Conservation (phyloP, 129 eudicot genomes). For the Flaveria linearis region DNA sequence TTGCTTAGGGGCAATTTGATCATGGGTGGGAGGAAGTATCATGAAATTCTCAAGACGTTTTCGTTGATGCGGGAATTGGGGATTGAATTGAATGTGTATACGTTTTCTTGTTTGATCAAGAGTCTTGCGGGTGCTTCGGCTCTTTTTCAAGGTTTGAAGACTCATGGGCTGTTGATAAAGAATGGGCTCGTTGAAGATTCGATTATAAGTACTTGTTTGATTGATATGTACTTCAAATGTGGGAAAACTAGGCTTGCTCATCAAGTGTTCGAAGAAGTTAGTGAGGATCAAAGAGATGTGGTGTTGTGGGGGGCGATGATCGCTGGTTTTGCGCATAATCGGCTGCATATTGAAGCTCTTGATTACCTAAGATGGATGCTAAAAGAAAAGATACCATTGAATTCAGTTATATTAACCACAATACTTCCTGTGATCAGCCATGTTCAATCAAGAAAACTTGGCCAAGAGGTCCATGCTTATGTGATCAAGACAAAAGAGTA, state of each 20-base stretch:
- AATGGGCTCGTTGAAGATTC: constrained; percentile 57
- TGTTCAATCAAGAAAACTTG: constrained; percentile 47
- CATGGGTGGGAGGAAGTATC: constrained; percentile 56
- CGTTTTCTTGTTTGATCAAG: constrained; percentile 82
- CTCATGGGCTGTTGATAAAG: constrained; percentile 75
- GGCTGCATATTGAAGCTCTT: constrained; percentile 58
- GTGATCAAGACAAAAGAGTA: constrained; percentile 72
- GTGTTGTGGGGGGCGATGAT: constrained; percentile 90
- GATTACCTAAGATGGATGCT: constrained; percentile 70
- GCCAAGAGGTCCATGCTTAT: constrained; percentile 75
- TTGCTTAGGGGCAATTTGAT: constrained; percentile 83
- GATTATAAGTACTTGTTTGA: constrained; percentile 67
- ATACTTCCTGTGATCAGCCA: constrained; percentile 73
- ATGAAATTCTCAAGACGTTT: constrained; percentile 44
- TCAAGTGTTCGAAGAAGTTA: constrained; percentile 58
- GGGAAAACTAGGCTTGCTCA: constrained; percentile 65
- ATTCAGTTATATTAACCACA: constrained; percentile 62
- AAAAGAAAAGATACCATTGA: constrained; percentile 46
- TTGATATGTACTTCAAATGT: constrained; percentile 91
- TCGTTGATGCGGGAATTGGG: constrained; percentile 66
- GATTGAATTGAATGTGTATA: constrained; percentile 76
- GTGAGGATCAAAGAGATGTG: constrained; percentile 60
- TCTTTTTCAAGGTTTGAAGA: constrained; percentile 67
- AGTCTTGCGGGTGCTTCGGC: constrained; percentile 78
- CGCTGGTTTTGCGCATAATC: constrained; percentile 82